Percentiles rank a stretch among this genome's conserved stretches.
These are phyloP conservation scores for Colletotrichum simmondsii DNA, from an alignment of 2,329 filamentous ascomycete species.

Conservation along the genomic window DNA sequence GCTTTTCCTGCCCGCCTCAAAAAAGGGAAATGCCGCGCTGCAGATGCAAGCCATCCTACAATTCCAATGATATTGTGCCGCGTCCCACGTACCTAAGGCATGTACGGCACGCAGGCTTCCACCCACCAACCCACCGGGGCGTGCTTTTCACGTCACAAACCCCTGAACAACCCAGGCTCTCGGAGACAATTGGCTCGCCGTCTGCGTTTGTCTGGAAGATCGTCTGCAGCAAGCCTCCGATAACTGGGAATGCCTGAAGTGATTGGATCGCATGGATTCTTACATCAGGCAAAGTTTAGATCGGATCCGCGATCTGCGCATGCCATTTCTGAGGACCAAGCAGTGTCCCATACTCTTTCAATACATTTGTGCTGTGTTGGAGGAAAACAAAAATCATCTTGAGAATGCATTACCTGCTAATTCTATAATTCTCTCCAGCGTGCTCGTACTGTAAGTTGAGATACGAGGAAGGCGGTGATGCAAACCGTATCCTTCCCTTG, in stretches of 20 bases:
- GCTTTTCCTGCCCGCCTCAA: background rate
- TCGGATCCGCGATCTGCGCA: background rate
- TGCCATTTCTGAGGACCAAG: background rate
- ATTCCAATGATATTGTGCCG: background rate
- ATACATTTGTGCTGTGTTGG: background rate
- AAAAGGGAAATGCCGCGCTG: background rate
- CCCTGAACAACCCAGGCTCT: background rate
- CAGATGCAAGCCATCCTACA: background rate
- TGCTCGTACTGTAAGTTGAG: background rate
- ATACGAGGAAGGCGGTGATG: background rate
- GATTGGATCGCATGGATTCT: constrained; percentile 4
- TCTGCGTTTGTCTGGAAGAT: background rate
- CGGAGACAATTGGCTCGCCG: background rate
- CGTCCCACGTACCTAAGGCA: background rate
- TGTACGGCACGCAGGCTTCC: background rate
- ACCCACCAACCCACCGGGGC: constrained; percentile 2
- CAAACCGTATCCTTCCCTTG: background rate
- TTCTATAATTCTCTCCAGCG: background rate
- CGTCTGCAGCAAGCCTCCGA: constrained; percentile 4
- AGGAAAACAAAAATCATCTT: background rate
- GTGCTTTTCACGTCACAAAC: background rate
- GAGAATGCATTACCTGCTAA: background rate
- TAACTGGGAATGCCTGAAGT: background rate
- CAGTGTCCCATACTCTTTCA: background rate
- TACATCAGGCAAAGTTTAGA: background rate